Base-by-base conservation (phyloP, 257 asterid species). In the Euphrasia confusa region DNA sequence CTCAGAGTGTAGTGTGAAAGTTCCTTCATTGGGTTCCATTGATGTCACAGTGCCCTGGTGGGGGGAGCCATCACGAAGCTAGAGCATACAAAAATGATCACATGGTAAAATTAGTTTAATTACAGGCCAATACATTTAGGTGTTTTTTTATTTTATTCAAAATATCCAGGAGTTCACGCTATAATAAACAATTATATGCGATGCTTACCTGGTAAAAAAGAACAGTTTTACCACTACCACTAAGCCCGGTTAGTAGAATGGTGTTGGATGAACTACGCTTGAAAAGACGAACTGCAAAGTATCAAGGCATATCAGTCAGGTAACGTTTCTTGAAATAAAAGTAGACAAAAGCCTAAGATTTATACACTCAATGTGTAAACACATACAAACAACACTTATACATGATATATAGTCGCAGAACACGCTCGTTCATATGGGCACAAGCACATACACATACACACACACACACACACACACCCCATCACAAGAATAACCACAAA, bases 21-120 rank as follows among this genome's bases (percentile, higher is more conserved):
- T 78, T 68, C 77, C 98, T 73, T 81, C 87, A 66, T 92, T 92
- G 50, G 95, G 95, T 64, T 92, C 93, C 95, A 86, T 83, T 35
- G 97, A 92, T 35, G 95, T 92, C 72, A 92, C 95, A 54, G 93
- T 83, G 66, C 95, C 95, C 76, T 70, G 88, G 75, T 88, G 98
- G 14, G 87, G 71, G 57, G 95, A 83, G 39, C 95, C 97, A 81
- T 92, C 95, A 63, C 79, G 90, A 72, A 92, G 95, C 95, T 88
- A 62, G 56, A 81, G 85, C 57, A 92, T 75, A 81, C 52, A 60
- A 86, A 88, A 63, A 81, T 78, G 63, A 73, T 95, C 71, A 80
- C 87, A 64, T 88, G 89, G 53, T 49, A 5, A 40, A 65, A 65
- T 39, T 17, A 60, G 64, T 32, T 15, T 28, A 49, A 32, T 14